Evolutionary conservation across 352 stramenopile genomes (phyloP).

Genomic region (Phytopythium oedochilum): DNA sequence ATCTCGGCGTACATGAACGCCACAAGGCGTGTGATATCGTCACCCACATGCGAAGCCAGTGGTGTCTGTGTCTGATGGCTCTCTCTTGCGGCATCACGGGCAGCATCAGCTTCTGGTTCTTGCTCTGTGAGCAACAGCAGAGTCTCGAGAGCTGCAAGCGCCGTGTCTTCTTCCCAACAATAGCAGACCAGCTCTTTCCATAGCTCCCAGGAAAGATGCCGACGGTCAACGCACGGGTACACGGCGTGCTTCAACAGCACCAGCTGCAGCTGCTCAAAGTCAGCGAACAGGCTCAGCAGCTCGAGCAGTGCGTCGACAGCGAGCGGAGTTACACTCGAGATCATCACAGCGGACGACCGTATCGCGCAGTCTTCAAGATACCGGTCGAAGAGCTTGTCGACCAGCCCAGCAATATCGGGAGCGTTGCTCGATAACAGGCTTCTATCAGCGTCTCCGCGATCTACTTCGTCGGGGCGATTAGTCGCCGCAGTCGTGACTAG

Average conservation of each 20-base stretch:
- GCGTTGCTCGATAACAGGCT: slow-evolving; percentile 7
- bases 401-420: slow-evolving; percentile 12
- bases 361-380: slow-evolving; percentile 26
- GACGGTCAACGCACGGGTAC: slow-evolving; percentile 35
- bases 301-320: slow-evolving; percentile 42
- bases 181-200: slow-evolving; percentile 60
- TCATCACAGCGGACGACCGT: slow-evolving; percentile 1
- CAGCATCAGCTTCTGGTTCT: slow-evolving; percentile 19
- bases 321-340: slow-evolving; percentile 7
- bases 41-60: slow-evolving; percentile 10
- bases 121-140: slow-evolving; percentile 23
- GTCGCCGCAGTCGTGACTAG: slow-evolving; percentile 23
- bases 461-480: not conserved
- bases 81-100: not conserved
- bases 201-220: slow-evolving; percentile 38
- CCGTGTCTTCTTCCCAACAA: slow-evolving; percentile 35
- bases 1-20: slow-evolving; percentile 42
- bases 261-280: slow-evolving; percentile 32
- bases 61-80: not conserved
- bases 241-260: slow-evolving; percentile 48
- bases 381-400: slow-evolving; percentile 28
- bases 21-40: slow-evolving; percentile 36
- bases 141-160: slow-evolving; percentile 19
- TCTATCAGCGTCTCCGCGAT: not conserved
- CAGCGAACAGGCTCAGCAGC: slow-evolving; percentile 17